Conservation (phyloP, 2,329 filamentous ascomycete genomes). For the Diaporthe sp. region DNA sequence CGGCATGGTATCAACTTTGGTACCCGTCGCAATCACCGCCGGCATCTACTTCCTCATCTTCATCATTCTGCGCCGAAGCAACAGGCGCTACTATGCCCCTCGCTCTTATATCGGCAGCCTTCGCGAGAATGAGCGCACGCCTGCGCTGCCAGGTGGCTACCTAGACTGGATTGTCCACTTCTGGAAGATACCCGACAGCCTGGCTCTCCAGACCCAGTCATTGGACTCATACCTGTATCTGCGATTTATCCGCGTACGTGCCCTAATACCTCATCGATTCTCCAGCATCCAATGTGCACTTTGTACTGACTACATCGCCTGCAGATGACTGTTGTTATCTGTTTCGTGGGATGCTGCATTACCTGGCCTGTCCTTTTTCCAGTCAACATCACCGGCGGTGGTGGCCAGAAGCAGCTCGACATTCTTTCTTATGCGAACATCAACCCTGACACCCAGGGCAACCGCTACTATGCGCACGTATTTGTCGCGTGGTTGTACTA, state of each 20-base stretch:
- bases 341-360: constrained; percentile 85
- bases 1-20: constrained; percentile 60
- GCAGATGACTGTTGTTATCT: constrained; percentile 60
- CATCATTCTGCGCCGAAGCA: constrained; percentile 59
- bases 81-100: constrained; percentile 64
- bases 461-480: constrained; percentile 86
- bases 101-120: constrained; percentile 65
- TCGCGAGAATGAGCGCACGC: constrained; percentile 68
- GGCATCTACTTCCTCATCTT: constrained; percentile 60
- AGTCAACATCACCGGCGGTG: constrained; percentile 87
- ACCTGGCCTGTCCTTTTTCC: constrained; percentile 91
- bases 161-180: constrained; percentile 79
- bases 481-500: constrained; percentile 87
- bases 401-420: constrained; percentile 76
- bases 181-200: constrained; percentile 79
- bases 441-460: constrained; percentile 58
- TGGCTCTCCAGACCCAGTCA: constrained; percentile 61
- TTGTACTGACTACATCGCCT: background rate
- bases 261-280: too few relatives aligned
- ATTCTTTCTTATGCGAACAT: constrained; percentile 86
- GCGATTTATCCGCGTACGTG: constrained; percentile 40
- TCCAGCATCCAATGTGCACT: background rate
- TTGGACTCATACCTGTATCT: constrained; percentile 42
- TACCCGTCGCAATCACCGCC: constrained; percentile 55
- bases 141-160: constrained; percentile 70